A percentile compares a stretch with the other conserved stretches of the same genome.
Evolutionary conservation across 345 rosid genomes (phyloP).

Genomic region (Eucalyptus tenuipes): DNA sequence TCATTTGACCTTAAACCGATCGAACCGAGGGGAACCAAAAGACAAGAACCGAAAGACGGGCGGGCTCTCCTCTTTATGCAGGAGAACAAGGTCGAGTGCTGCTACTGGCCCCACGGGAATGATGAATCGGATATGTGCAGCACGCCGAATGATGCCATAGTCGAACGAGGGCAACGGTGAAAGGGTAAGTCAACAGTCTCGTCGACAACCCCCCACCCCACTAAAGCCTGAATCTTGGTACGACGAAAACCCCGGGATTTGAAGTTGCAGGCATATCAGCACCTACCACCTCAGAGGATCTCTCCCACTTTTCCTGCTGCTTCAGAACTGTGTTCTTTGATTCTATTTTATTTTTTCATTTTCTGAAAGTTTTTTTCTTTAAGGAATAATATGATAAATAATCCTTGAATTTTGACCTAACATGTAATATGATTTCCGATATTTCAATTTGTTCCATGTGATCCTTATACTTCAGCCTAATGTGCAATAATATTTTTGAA

Average conservation of each 20-base stretch:
- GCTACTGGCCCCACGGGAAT: not conserved
- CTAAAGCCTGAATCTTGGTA: not conserved
- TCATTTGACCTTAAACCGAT: not conserved
- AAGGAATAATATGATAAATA: too few relatives aligned
- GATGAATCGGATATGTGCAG: not conserved
- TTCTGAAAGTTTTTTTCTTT: not conserved
- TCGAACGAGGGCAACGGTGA: not conserved
- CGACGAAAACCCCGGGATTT: not conserved
- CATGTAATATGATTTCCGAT: too few relatives aligned
- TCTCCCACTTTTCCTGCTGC: not conserved
- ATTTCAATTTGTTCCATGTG: too few relatives aligned
- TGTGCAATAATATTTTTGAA: too few relatives aligned
- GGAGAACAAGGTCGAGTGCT: not conserved
- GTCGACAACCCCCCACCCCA: not conserved
- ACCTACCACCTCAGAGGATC: not conserved
- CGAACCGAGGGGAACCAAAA: not conserved
- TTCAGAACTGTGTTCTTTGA: not conserved
- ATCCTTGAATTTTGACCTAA: too few relatives aligned
- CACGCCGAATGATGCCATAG: not conserved
- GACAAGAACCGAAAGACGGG: not conserved
- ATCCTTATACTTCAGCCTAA: too few relatives aligned
- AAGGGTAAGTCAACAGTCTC: not conserved
- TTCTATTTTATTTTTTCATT: not conserved
- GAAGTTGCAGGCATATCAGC: not conserved
- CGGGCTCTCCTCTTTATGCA: not conserved